phyloP scores from a whole-genome alignment of 2,329 filamentous ascomycete species.

The Cytospora schulzeri region DNA sequence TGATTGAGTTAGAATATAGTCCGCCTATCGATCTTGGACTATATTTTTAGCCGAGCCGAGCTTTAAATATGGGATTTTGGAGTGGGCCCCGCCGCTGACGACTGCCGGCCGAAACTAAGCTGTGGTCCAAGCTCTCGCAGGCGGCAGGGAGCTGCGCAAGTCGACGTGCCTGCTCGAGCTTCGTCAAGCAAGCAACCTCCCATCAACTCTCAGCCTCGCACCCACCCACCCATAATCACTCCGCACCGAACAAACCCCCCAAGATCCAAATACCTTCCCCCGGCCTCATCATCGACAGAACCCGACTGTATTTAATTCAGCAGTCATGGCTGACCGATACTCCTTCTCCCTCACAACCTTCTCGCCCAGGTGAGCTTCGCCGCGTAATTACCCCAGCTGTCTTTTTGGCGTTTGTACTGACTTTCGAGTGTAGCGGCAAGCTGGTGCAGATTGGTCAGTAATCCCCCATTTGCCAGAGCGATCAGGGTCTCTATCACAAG shows the following conservation, averaged over 20 bases:
- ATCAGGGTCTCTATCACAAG: background rate
- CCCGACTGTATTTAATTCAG: slow-evolving; percentile 27
- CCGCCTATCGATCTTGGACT: too few species aligned
- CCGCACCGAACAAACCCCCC: background rate
- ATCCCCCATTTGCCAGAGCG: slow-evolving; percentile 34
- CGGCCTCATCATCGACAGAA: background rate
- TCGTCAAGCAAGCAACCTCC: slow-evolving; percentile 5
- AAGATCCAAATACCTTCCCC: background rate
- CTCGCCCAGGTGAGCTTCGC: slow-evolving; percentile 83
- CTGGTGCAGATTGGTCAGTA: slow-evolving; percentile 90
- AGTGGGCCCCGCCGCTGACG: background rate
- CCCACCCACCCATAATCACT: background rate
- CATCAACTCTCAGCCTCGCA: slow-evolving; percentile 11
- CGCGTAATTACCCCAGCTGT: slow-evolving; percentile 13
- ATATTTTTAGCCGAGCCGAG: too few species aligned
- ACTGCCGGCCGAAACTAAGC: background rate
- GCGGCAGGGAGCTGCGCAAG: slow-evolving; percentile 2
- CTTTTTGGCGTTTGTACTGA: slow-evolving; percentile 30
- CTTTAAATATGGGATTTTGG: background rate
- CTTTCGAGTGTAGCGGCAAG: slow-evolving; percentile 72
- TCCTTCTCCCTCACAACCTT: slow-evolving; percentile 99
- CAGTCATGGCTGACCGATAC: slow-evolving; percentile 91
- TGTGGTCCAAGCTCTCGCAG: slow-evolving; percentile 1
- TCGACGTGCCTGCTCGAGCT: slow-evolving; percentile 29
- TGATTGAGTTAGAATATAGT: too few species aligned